phyloP scores from a whole-genome alignment of 208 protist genomes.

The Leishmania lainsoni region DNA sequence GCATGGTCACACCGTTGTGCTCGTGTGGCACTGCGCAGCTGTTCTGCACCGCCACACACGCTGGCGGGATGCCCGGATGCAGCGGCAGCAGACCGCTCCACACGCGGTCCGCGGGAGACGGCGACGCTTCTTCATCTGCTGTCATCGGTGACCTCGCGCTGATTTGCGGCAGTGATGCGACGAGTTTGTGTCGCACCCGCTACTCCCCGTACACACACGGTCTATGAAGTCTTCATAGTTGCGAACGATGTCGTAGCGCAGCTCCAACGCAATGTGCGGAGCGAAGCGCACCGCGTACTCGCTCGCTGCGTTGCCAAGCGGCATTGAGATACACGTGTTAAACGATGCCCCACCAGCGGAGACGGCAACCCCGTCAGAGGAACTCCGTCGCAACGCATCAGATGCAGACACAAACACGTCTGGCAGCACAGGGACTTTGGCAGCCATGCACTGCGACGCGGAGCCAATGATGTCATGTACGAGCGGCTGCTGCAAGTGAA shows the following conservation, averaged over 20 bases:
- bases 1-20: not conserved
- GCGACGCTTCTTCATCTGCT: not conserved
- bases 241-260: constrained; percentile 59
- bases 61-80: constrained; percentile 12
- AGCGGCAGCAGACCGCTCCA: constrained; percentile 20
- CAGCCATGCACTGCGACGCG: constrained; percentile 44
- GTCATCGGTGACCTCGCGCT: not conserved
- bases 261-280: constrained; percentile 80
- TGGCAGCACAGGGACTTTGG: constrained; percentile 58
- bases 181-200: not conserved
- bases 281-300: constrained; percentile 65
- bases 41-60: constrained; percentile 25
- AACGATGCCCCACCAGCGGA: not conserved
- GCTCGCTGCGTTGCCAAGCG: constrained; percentile 28
- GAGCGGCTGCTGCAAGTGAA: constrained; percentile 29
- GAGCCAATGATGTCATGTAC: constrained; percentile 71
- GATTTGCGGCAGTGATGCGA: not conserved
- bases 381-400: not conserved
- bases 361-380: not conserved
- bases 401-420: constrained; percentile 46
- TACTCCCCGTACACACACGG: not conserved
- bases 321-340: constrained; percentile 8
- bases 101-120: not conserved
- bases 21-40: not conserved
- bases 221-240: constrained; percentile 50